Conservation (phyloP, 192 early-diverging fungal genomes). For the Glomus cerebriforme region DNA sequence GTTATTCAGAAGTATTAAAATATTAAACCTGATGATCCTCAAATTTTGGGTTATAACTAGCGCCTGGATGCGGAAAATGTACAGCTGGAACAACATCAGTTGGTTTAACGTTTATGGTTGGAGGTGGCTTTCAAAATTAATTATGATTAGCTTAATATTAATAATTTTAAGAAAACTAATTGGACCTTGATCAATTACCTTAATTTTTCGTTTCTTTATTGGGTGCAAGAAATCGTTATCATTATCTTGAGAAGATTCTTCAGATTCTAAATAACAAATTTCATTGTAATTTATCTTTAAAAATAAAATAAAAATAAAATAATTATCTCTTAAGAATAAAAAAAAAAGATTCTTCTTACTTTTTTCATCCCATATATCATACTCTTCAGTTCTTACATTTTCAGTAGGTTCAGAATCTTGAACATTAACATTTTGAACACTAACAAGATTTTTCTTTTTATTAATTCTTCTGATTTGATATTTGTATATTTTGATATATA, state of each 20-base stretch:
- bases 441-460: not conserved
- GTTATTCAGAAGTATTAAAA: not conserved
- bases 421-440: not conserved
- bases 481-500: not conserved
- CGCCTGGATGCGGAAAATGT: constrained; percentile 75
- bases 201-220: constrained; percentile 44
- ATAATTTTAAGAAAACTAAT: not conserved
- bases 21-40: constrained; percentile 68
- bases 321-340: not conserved
- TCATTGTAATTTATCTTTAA: not conserved
- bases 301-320: not conserved
- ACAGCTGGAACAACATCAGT: constrained; percentile 63
- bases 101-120: constrained; percentile 49
- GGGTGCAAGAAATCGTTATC: constrained; percentile 50
- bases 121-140: constrained; percentile 42
- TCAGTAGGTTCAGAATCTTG: constrained; percentile 2
- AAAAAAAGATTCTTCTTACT: not conserved
- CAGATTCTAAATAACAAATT: constrained; percentile 8
- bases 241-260: constrained; percentile 16
- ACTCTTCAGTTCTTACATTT: constrained; percentile 43
- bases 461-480: not conserved
- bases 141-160: constrained; percentile 38
- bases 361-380: constrained; percentile 66
- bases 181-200: constrained; percentile 33
- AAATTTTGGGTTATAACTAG: constrained; percentile 88